A percentile compares a stretch with the other conserved stretches of the same genome.
These are phyloP conservation scores for Plasmodium reichenowi DNA, from an alignment of 169 alveolate species.

Conservation along the genomic window DNA sequence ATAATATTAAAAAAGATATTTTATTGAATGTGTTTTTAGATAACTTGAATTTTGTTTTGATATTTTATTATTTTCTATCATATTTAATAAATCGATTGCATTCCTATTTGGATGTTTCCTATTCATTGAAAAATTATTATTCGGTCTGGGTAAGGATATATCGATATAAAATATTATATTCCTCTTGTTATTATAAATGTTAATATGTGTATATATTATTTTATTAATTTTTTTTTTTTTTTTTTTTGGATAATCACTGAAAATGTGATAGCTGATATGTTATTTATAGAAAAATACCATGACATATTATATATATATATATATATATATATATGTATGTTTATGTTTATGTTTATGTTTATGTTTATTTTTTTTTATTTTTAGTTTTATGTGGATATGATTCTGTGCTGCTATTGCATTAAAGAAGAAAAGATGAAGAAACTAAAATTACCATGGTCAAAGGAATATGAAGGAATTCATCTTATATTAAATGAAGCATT, in stretches of 20 bases:
- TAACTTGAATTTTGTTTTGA: conserved; percentile 31
- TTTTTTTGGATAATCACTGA: not conserved
- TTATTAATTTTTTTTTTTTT: not conserved
- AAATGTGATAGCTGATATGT: not conserved
- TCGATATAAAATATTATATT: no score
- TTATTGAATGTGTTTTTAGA: not conserved
- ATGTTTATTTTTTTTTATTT: conserved; percentile 11
- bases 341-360: no score
- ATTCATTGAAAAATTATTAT: conserved; percentile 31
- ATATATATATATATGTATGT: not conserved
- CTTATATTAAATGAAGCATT: conserved; percentile 7
- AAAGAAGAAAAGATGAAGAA: conserved; percentile 23
- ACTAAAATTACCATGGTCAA: not conserved
- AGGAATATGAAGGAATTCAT: not conserved
- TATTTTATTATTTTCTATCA: conserved; percentile 41
- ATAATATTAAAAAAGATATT: conserved; percentile 5
- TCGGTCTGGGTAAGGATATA: conserved; percentile 19
- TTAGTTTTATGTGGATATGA: conserved; percentile 35
- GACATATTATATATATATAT: no score
- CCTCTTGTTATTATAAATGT: not conserved
- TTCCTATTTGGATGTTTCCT: not conserved
- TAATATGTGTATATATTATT: not conserved
- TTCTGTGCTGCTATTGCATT: conserved; percentile 50
- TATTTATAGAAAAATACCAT: not conserved
- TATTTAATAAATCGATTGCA: conserved; percentile 2